phyloP scores from a whole-genome alignment of 768 basidiomycete species.

The Podaxis sp. region DNA sequence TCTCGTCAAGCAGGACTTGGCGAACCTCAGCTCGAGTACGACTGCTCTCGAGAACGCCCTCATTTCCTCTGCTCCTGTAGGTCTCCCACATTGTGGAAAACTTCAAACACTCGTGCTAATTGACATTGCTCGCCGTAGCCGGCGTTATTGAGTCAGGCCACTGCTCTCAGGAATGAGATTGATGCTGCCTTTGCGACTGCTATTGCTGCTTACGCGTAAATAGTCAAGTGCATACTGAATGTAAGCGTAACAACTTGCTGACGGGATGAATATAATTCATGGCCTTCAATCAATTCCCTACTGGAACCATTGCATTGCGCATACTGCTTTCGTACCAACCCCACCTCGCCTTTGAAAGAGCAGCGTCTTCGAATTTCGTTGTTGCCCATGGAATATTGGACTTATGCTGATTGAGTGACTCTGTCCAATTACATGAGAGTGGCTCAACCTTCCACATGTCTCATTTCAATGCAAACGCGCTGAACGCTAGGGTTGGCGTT shows the following conservation, averaged over 20 bases:
- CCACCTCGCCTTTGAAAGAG: too few species aligned
- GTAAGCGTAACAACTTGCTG: not conserved
- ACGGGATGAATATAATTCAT: not conserved
- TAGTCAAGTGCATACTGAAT: not conserved
- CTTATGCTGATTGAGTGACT: too few species aligned
- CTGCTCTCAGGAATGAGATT: constrained; percentile 20
- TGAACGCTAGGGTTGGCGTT: too few species aligned
- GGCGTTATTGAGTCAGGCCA: constrained; percentile 21
- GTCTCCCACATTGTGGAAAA: constrained; percentile 4
- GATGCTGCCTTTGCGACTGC: constrained; percentile 26
- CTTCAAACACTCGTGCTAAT: not conserved
- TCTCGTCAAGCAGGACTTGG: constrained; percentile 27
- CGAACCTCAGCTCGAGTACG: constrained; percentile 25
- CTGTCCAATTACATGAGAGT: too few species aligned
- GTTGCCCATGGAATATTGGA: too few species aligned
- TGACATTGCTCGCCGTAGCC: constrained; percentile 15
- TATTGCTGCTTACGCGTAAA: constrained; percentile 26
- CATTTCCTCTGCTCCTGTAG: constrained; percentile 26
- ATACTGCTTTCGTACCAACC: too few species aligned
- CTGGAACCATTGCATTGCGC: not conserved
- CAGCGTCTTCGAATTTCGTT: too few species aligned
- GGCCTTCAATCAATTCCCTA: not conserved
- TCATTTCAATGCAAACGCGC: too few species aligned
- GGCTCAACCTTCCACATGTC: too few species aligned
- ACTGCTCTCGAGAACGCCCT: constrained; percentile 26